These are phyloP conservation scores for Acrocalymma vagum DNA, from an alignment of 2,329 filamentous ascomycete genomes.

Conservation along the genomic window DNA sequence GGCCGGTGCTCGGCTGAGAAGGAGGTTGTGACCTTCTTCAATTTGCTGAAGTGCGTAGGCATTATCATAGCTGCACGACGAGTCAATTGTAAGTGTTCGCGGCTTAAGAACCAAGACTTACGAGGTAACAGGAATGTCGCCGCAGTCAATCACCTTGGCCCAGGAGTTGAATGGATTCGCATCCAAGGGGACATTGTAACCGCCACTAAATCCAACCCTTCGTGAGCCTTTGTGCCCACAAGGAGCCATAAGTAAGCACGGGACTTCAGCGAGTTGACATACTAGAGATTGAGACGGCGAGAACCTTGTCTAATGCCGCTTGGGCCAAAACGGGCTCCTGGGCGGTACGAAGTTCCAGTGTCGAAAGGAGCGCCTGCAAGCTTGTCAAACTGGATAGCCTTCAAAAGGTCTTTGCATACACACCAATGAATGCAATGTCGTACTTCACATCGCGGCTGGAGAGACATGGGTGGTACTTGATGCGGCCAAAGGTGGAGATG, in stretches of 20 bases:
- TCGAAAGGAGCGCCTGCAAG: slow-evolving; percentile 78
- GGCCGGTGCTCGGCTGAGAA: slow-evolving; percentile 74
- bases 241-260: slow-evolving; percentile 48
- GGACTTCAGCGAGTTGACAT: slow-evolving; percentile 55
- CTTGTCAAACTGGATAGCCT: slow-evolving; percentile 13
- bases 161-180: slow-evolving; percentile 85
- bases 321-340: slow-evolving; percentile 84
- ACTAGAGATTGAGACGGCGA: slow-evolving; percentile 87
- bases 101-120: slow-evolving; percentile 54
- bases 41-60: slow-evolving; percentile 83
- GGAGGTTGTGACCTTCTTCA: slow-evolving; percentile 81
- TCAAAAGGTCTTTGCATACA: slow-evolving; percentile 12
- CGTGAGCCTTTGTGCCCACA: slow-evolving; percentile 55
- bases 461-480: slow-evolving; percentile 81
- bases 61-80: slow-evolving; percentile 74
- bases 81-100: too few relatives aligned
- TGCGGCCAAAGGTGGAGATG: slow-evolving; percentile 83
- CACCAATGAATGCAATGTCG: slow-evolving; percentile 86
- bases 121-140: slow-evolving; percentile 86
- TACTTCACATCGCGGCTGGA: slow-evolving; percentile 74
- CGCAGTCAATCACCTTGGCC: slow-evolving; percentile 82
- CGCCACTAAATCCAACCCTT: slow-evolving; percentile 71
- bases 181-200: slow-evolving; percentile 83
- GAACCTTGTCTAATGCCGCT: slow-evolving; percentile 88
- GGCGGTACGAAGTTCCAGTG: slow-evolving; percentile 84